A percentile compares a stretch with the other conserved stretches of the same genome.
phyloP scores from a whole-genome alignment of 2,329 filamentous ascomycete species.

The Aureobasidium sp. region DNA sequence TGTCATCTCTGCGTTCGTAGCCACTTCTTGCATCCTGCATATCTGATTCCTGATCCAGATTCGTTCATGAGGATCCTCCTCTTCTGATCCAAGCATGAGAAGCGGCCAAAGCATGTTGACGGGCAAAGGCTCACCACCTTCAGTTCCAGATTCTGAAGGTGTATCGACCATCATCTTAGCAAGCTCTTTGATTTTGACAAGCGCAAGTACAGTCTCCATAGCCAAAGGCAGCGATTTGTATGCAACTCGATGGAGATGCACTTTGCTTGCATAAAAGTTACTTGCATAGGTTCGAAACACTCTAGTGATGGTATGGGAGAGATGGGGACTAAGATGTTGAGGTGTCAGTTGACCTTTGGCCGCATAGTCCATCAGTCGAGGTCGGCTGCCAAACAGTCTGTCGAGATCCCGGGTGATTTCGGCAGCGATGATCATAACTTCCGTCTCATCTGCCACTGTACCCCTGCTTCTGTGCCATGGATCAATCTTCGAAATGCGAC shows the following conservation, averaged over 20 bases:
- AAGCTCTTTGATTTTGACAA: constrained; percentile 39
- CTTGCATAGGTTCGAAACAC: constrained; percentile 48
- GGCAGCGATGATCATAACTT: constrained; percentile 47
- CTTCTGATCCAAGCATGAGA: constrained; percentile 48
- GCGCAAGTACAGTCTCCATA: constrained; percentile 38
- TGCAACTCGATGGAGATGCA: constrained; percentile 49
- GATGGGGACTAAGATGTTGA: constrained; percentile 39
- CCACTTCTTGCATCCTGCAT: constrained; percentile 28
- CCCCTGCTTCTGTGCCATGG: constrained; percentile 48
- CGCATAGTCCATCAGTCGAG: constrained; percentile 48
- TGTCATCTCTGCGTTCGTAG: constrained; percentile 32
- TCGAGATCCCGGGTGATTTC: constrained; percentile 43
- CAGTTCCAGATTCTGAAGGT: background rate
- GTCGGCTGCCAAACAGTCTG: constrained; percentile 42
- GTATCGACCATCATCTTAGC: background rate
- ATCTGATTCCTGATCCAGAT: constrained; percentile 45
- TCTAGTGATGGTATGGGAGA: constrained; percentile 43
- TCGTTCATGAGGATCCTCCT: constrained; percentile 40
- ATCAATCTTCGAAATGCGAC: constrained; percentile 48
- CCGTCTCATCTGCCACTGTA: constrained; percentile 49
- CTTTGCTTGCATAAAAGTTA: constrained; percentile 48
- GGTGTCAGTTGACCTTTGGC: constrained; percentile 43
- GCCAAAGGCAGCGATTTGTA: constrained; percentile 47
- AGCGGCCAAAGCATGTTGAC: constrained; percentile 51
- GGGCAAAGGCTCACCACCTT: constrained; percentile 36